phyloP scores from a whole-genome alignment of 345 rosid genomes.

The thale cress (Arabidopsis thaliana) region DNA sequence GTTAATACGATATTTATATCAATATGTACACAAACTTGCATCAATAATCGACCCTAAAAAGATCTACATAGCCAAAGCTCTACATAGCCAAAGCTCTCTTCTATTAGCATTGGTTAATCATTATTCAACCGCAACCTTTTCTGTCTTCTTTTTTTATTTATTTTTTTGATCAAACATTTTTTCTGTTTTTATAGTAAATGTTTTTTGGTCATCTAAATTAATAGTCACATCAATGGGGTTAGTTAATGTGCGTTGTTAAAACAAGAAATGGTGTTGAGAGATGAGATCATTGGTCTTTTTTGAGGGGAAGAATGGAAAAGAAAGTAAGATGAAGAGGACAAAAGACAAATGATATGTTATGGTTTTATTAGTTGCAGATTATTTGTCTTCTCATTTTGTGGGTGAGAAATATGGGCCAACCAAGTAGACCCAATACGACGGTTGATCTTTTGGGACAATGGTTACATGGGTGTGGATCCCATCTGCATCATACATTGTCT shows the following conservation, averaged over 20 bases:
- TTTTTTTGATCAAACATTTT: no score
- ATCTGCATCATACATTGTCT: conserved; percentile 34
- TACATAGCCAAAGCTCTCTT: neutral
- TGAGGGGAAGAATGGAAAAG: neutral
- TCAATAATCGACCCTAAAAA: neutral
- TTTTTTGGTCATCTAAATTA: neutral
- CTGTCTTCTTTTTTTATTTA: neutral
- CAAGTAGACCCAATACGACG: conserved; percentile 39
- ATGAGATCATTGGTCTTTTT: conserved; percentile 11
- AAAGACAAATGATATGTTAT: conserved; percentile 31
- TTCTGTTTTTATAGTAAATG: neutral
- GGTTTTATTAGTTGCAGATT: conserved; percentile 42
- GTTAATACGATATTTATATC: neutral
- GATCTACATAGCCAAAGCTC: neutral
- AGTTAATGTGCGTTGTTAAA: conserved; percentile 34
- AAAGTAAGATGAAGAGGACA: conserved; percentile 33
- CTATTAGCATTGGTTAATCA: conserved; percentile 19
- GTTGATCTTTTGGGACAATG: conserved; percentile 43
- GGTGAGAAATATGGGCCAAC: conserved; percentile 39
- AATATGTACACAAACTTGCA: conserved; percentile 1
- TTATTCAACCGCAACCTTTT: neutral
- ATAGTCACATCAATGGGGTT: conserved; percentile 36
- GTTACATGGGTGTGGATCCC: conserved; percentile 46
- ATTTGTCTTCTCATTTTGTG: conserved; percentile 36
- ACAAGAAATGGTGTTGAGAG: conserved; percentile 14